Evolutionary conservation across 139 green algal species (phyloP).

Genomic region (Eudorina sp.): DNA sequence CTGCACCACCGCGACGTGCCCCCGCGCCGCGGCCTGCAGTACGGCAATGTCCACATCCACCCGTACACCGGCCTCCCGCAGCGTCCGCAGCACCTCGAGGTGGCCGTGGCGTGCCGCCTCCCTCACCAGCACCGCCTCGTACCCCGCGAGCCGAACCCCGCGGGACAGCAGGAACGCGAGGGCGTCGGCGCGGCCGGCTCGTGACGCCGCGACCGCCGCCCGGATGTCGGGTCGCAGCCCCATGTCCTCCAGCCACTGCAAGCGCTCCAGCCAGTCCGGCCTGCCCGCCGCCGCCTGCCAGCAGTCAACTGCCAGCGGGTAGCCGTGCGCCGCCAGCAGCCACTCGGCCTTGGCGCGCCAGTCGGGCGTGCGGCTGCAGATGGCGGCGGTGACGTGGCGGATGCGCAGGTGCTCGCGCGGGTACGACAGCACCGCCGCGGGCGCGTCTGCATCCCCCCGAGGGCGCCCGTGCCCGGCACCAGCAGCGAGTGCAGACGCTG

Average conservation of each 20-base stretch:
- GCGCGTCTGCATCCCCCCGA: not conserved
- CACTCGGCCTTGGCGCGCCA: slow-evolving; percentile 8
- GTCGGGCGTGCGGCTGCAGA: not conserved
- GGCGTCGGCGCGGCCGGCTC: not conserved
- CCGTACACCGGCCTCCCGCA: not conserved
- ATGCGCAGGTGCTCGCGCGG: not conserved
- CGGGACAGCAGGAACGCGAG: not conserved
- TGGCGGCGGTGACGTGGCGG: not conserved
- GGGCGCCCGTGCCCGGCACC: not conserved
- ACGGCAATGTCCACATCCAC: not conserved
- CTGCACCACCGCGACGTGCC: not conserved
- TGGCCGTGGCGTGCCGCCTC: not conserved
- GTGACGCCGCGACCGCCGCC: not conserved
- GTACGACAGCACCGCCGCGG: too few species aligned
- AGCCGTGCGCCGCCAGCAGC: not conserved
- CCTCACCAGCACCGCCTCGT: not conserved
- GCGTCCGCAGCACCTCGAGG: not conserved
- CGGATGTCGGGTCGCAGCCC: not conserved
- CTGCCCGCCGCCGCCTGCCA: too few species aligned
- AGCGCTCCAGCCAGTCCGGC: not conserved
- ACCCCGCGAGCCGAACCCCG: too few species aligned
- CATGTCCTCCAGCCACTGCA: not conserved
- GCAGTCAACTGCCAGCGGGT: not conserved
- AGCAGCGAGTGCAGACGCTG: not conserved
- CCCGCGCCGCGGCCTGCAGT: not conserved